A percentile compares a stretch with the other conserved stretches of the same genome.
phyloP scores from a whole-genome alignment of 495 filamentous ascomycete genomes.

The Xanthoparmelia taractica region DNA sequence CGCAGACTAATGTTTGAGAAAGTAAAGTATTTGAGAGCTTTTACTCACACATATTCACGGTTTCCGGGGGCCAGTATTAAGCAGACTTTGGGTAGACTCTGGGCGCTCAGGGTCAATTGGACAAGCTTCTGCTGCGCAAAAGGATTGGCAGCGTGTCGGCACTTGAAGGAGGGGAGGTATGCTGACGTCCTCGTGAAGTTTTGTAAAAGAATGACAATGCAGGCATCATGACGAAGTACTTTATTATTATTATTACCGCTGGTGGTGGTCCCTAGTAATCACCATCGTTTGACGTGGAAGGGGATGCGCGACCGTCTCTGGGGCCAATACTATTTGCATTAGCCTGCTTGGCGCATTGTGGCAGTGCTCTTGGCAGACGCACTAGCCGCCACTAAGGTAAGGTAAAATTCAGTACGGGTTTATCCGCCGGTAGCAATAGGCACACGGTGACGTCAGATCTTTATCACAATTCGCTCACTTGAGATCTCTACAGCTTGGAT shows the following conservation, averaged over 20 bases:
- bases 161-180: not conserved
- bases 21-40: not conserved
- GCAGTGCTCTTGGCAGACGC: not conserved
- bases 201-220: not conserved
- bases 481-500: too few relatives aligned
- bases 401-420: not conserved
- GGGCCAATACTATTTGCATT: too few relatives aligned
- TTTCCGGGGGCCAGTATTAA: not conserved
- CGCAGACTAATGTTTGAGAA: not conserved
- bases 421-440: too few relatives aligned
- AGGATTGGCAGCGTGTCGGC: not conserved
- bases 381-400: too few relatives aligned
- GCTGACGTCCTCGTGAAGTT: not conserved
- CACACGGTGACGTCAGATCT: too few relatives aligned
- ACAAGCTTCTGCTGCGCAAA: not conserved
- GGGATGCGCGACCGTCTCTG: not conserved
- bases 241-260: too few relatives aligned
- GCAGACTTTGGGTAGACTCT: too few relatives aligned
- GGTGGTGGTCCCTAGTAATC: too few relatives aligned
- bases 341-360: not conserved
- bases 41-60: slow-evolving; percentile 4
- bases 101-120: not conserved
- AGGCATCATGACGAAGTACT: too few relatives aligned
- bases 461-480: too few relatives aligned
- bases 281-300: slow-evolving; percentile 2